Evolutionary conservation across 176 grass and related monocot genomes (phyloP).

Genomic region (Calamus simplicifolius): DNA sequence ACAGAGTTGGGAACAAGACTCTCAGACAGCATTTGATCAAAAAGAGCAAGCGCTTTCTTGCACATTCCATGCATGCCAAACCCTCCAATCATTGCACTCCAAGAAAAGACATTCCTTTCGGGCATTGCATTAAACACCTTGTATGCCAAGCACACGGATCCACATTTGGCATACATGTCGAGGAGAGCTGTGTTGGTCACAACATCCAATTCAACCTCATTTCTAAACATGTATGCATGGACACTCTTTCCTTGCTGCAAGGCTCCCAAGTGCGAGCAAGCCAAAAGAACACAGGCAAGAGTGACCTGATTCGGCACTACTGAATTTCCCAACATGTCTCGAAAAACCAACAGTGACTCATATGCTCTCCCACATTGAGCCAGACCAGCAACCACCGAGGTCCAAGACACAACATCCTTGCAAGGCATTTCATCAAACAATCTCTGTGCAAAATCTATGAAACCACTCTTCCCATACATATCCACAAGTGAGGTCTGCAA

Average conservation of each 20-base stretch:
- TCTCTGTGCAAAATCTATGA: neutral
- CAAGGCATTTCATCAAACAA: constrained; percentile 18
- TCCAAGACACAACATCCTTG: constrained; percentile 17
- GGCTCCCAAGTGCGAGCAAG: constrained; percentile 10
- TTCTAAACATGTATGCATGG: constrained; percentile 9
- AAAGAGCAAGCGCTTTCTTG: constrained; percentile 6
- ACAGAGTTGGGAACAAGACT: constrained; percentile 6
- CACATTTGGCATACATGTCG: constrained; percentile 22
- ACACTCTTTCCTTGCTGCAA: constrained; percentile 17
- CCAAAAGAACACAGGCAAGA: constrained; percentile 13
- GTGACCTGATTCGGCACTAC: constrained; percentile 7
- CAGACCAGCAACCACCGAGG: constrained; percentile 7
- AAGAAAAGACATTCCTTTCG: constrained; percentile 12
- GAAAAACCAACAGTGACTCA: constrained; percentile 2
- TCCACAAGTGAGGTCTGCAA: constrained; percentile 14
- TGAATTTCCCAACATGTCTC: constrained; percentile 1
- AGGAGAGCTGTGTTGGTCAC: constrained; percentile 14
- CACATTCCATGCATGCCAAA: constrained; percentile 18
- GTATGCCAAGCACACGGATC: neutral
- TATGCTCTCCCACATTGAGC: constrained; percentile 9
- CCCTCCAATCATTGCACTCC: constrained; percentile 17
- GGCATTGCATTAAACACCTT: constrained; percentile 5
- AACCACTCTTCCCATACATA: constrained; percentile 18
- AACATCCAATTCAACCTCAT: constrained; percentile 10
- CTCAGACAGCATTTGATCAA: constrained; percentile 5